Evolutionary conservation across 179 eudicot genomes (phyloP).

Genomic region (Silene vulgaris): DNA sequence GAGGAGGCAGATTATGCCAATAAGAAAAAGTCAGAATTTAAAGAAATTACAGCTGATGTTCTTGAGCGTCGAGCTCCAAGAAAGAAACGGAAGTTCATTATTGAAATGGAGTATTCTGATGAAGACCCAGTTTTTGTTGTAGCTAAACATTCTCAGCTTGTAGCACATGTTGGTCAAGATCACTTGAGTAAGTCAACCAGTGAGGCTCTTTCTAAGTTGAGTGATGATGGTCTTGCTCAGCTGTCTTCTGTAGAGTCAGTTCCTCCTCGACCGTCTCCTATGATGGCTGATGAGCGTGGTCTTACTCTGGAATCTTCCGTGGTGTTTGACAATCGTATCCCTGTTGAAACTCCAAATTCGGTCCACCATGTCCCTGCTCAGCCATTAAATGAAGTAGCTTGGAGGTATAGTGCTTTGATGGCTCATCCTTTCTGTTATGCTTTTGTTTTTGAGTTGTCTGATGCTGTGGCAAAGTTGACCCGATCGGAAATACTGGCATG

Average conservation of each 20-base stretch:
- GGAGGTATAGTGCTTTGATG: conserved; percentile 28
- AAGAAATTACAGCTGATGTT: conserved; percentile 8
- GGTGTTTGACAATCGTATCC: conserved; percentile 10
- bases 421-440: not conserved
- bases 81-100: conserved; percentile 25
- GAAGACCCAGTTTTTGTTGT: conserved; percentile 18
- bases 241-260: not conserved
- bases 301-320: conserved; percentile 12
- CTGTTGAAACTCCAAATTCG: not conserved
- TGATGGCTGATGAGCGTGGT: conserved; percentile 8
- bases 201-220: conserved; percentile 17
- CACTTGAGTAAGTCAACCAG: conserved; percentile 1
- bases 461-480: not conserved
- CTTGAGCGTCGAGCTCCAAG: conserved; percentile 8
- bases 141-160: conserved; percentile 10
- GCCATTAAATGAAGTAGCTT: conserved; percentile 27
- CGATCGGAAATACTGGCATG: not conserved
- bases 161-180: conserved; percentile 1
- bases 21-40: not conserved
- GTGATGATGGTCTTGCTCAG: conserved; percentile 12
- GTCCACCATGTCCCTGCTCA: conserved; percentile 19
- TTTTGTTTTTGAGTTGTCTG: not conserved
- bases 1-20: conserved; percentile 16
- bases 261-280: not conserved
- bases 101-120: conserved; percentile 28